Percentiles rank a stretch among this genome's conserved stretches.
phyloP scores from a whole-genome alignment of 2,329 filamentous ascomycete species.

The Trichoderma citrinoviride region DNA sequence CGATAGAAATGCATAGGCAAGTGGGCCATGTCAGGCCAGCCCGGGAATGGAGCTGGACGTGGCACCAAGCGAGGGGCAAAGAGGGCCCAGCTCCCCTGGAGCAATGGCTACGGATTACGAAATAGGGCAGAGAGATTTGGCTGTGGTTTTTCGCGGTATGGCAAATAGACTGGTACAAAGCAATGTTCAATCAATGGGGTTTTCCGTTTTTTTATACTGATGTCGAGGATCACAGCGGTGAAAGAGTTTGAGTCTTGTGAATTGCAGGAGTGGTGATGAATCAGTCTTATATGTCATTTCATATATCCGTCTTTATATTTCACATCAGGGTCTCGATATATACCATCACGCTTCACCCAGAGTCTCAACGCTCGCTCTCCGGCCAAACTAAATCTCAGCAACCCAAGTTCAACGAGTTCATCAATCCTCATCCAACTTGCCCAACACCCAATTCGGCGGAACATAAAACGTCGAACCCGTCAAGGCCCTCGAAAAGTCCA shows the following conservation, averaged over 20 bases:
- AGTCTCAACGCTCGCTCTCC: too few relatives aligned
- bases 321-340: too few relatives aligned
- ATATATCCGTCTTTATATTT: too few relatives aligned
- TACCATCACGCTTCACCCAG: too few relatives aligned
- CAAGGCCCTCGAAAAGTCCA: constrained; percentile 53
- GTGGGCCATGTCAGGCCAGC: neutral
- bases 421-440: constrained; percentile 15
- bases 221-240: too few relatives aligned
- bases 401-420: too few relatives aligned
- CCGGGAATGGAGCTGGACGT: constrained; percentile 25
- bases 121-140: neutral
- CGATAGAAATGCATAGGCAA: neutral
- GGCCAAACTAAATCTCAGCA: too few relatives aligned
- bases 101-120: neutral
- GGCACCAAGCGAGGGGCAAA: constrained; percentile 30
- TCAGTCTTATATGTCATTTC: too few relatives aligned
- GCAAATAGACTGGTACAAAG: constrained; percentile 15
- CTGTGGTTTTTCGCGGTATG: neutral
- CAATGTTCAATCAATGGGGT: neutral
- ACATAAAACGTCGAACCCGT: constrained; percentile 56
- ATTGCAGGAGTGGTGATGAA: too few relatives aligned
- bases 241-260: too few relatives aligned
- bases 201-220: neutral
- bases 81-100: constrained; percentile 9
- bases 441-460: constrained; percentile 31